Conservation (phyloP, 495 filamentous ascomycete genomes). For the Penicillium turbatum region DNA sequence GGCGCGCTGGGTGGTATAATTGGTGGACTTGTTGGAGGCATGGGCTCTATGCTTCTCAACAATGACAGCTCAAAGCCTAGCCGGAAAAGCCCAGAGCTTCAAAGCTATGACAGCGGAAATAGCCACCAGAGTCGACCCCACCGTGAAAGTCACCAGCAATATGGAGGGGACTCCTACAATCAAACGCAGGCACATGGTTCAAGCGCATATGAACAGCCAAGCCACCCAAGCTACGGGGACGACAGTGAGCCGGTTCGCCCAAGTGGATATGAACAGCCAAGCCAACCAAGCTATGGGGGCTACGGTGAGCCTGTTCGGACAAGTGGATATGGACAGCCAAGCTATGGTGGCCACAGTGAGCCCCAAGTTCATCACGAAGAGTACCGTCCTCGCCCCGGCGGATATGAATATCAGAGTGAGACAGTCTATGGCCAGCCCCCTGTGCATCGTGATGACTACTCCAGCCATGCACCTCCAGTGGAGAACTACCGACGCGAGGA, state of each 20-base stretch:
- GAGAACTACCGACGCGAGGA: conserved; percentile 21
- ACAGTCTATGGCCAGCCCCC: conserved; percentile 4
- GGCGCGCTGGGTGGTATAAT: conserved; percentile 49
- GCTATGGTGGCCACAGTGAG: conserved; percentile 5
- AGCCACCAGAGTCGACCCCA: conserved; percentile 22
- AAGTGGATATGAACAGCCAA: no score
- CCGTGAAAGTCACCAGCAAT: conserved; percentile 33
- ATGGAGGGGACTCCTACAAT: conserved; percentile 31
- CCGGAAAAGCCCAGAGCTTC: conserved; percentile 31
- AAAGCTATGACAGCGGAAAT: conserved; percentile 30
- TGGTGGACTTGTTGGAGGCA: conserved; percentile 46
- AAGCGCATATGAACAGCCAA: conserved; percentile 10
- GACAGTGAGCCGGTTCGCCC: background rate
- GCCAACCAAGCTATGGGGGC: no score
- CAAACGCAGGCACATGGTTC: background rate
- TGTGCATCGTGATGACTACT: conserved; percentile 7
- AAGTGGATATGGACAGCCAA: no score
- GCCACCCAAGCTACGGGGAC: conserved; percentile 5
- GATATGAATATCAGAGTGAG: conserved; percentile 17
- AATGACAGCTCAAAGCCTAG: conserved; percentile 24
- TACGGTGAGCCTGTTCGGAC: no score
- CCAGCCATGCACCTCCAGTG: conserved; percentile 7
- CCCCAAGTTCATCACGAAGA: conserved; percentile 10
- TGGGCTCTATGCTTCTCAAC: conserved; percentile 45
- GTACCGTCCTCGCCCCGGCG: conserved; percentile 1